Evolutionary conservation across 176 grass and related monocot species (phyloP).

Genomic region (Raddia guianensis): DNA sequence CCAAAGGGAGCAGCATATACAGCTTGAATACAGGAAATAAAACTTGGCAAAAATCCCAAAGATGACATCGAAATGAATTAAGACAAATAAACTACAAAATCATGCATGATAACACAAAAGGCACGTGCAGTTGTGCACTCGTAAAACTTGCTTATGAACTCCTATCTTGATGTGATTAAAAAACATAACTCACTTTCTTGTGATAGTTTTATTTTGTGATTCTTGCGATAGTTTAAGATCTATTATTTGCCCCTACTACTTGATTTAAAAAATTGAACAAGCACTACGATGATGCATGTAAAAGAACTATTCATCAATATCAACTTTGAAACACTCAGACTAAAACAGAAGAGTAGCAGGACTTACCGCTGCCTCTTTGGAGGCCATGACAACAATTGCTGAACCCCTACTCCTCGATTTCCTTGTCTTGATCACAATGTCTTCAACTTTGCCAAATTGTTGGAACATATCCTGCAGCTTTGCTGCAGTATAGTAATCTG

Average conservation of each 20-base stretch:
- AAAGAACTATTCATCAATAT: not conserved
- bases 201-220: not conserved
- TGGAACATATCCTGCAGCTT: constrained; percentile 74
- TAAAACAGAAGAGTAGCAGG: constrained; percentile 27
- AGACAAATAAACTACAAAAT: not conserved
- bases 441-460: constrained; percentile 79
- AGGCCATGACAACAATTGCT: constrained; percentile 77
- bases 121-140: not conserved
- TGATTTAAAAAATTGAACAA: not conserved
- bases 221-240: not conserved
- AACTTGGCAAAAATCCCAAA: not conserved
- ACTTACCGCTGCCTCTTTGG: constrained; percentile 81
- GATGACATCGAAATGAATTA: not conserved
- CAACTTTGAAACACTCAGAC: not conserved
- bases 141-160: not conserved
- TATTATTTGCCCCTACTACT: not conserved
- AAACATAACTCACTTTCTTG: not conserved
- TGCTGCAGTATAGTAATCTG: constrained; percentile 62
- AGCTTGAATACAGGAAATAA: not conserved
- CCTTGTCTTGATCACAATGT: constrained; percentile 77
- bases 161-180: constrained; percentile 9
- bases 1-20: not conserved
- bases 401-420: constrained; percentile 74
- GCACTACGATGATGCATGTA: not conserved
- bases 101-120: not conserved